Evolutionary conservation across 1,284 basidiomycete genomes (phyloP).

Genomic region (Tausonia pullulans): DNA sequence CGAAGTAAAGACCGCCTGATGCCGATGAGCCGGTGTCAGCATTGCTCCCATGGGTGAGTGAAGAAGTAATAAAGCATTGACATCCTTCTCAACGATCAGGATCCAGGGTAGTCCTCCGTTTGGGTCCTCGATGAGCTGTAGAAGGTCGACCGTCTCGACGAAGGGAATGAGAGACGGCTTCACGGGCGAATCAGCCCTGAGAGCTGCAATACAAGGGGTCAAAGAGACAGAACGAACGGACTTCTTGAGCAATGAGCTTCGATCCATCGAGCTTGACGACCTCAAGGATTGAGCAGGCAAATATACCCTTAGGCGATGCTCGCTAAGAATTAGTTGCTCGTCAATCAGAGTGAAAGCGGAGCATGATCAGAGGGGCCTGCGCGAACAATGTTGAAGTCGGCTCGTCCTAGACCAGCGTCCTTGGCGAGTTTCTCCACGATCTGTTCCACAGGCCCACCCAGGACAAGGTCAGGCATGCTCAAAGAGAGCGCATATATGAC

Average conservation of each 20-base stretch:
- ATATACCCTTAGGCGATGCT: constrained; percentile 73
- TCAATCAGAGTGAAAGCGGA: background rate
- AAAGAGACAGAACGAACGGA: too few relatives aligned
- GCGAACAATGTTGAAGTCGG: constrained; percentile 65
- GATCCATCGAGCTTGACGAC: too few relatives aligned
- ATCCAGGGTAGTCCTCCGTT: constrained; percentile 53
- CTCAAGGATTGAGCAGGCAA: constrained; percentile 53
- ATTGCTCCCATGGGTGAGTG: too few relatives aligned
- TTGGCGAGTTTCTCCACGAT: constrained; percentile 78
- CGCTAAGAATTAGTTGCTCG: constrained; percentile 40
- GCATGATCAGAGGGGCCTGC: background rate
- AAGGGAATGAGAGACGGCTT: constrained; percentile 66
- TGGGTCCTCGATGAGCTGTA: constrained; percentile 27
- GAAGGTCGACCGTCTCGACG: constrained; percentile 52
- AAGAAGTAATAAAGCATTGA: constrained; percentile 26
- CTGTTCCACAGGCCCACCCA: constrained; percentile 35
- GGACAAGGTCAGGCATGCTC: too few relatives aligned
- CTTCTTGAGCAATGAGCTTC: too few relatives aligned
- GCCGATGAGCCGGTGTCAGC: background rate
- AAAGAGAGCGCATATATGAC: too few relatives aligned
- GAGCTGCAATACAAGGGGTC: too few relatives aligned
- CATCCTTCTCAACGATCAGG: constrained; percentile 88
- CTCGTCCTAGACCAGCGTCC: constrained; percentile 57
- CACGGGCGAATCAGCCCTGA: too few relatives aligned
- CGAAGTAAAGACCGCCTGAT: constrained; percentile 76